Percentiles rank a stretch among this genome's conserved stretches.
Conservation (phyloP, 805 yeast genomes). For the Komagataella mondaviorum region DNA sequence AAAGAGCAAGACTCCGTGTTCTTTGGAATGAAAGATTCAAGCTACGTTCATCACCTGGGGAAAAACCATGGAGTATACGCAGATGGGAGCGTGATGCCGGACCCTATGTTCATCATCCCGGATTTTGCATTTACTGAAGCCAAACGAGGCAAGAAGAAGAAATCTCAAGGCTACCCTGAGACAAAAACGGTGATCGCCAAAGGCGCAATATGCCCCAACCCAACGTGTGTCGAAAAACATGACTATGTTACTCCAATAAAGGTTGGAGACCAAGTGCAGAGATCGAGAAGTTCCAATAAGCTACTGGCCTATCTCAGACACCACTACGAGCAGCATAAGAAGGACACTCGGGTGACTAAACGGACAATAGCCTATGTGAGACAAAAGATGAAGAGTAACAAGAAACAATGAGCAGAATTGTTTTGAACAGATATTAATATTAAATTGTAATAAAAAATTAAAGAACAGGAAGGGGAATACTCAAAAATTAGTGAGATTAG, state of each 20-base stretch:
- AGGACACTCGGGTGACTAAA: not conserved
- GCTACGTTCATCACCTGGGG: not conserved
- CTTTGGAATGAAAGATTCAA: not conserved
- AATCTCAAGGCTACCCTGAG: not conserved
- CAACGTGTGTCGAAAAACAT: not conserved
- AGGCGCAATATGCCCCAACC: not conserved
- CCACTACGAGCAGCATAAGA: not conserved
- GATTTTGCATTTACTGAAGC: not conserved
- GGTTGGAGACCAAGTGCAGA: not conserved
- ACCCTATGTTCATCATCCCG: not conserved
- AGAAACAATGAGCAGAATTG: not conserved
- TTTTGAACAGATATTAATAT: no score
- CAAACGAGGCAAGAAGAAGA: not conserved
- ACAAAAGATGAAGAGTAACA: not conserved
- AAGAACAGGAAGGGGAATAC: not conserved
- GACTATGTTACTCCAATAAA: not conserved
- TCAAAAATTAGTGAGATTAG: not conserved
- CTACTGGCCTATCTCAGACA: not conserved
- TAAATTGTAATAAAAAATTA: no score
- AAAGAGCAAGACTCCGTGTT: not conserved
- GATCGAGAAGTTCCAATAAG: not conserved
- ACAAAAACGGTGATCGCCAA: not conserved
- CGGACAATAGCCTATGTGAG: not conserved
- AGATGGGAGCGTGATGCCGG: not conserved
- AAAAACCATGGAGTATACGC: not conserved